phyloP scores from a whole-genome alignment of 495 filamentous ascomycete species.

The Neurospora sublineolata region DNA sequence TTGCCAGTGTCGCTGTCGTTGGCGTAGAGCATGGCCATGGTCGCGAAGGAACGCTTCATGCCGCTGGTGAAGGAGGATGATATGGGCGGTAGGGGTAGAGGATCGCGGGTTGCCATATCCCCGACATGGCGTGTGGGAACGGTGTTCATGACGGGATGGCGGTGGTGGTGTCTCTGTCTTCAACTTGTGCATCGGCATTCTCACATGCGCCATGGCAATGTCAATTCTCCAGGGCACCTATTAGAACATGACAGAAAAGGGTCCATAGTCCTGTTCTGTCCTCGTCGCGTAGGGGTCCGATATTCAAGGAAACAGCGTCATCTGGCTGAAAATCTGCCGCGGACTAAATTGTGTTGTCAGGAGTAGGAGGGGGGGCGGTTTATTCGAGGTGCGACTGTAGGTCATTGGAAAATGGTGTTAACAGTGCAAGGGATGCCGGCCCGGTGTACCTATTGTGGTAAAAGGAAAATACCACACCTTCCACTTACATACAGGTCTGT shows the following conservation, averaged over 20 bases:
- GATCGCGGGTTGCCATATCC: neutral
- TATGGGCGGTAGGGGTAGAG: constrained; percentile 1
- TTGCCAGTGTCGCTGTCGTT: neutral
- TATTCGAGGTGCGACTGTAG: neutral
- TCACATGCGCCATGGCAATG: neutral
- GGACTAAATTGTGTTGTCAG: neutral
- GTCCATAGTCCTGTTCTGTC: neutral
- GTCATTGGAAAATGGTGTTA: neutral
- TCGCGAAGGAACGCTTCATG: constrained; percentile 17
- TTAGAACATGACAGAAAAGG: neutral
- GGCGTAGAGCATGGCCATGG: constrained; percentile 8
- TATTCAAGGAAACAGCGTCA: neutral
- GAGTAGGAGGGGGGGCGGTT: neutral
- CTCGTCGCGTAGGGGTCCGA: neutral
- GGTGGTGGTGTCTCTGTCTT: neutral
- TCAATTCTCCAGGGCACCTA: neutral
- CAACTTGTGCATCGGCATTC: neutral
- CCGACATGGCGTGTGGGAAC: neutral
- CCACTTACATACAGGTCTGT: neutral
- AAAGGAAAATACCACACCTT: neutral
- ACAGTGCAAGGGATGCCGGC: neutral
- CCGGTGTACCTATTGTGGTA: neutral
- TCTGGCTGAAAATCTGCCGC: neutral
- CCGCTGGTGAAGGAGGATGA: constrained; percentile 6
- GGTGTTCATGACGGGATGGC: neutral